These are phyloP conservation scores for Tardiomyces digboiensis DNA, from an alignment of 1,139 yeast species.

Conservation along the genomic window DNA sequence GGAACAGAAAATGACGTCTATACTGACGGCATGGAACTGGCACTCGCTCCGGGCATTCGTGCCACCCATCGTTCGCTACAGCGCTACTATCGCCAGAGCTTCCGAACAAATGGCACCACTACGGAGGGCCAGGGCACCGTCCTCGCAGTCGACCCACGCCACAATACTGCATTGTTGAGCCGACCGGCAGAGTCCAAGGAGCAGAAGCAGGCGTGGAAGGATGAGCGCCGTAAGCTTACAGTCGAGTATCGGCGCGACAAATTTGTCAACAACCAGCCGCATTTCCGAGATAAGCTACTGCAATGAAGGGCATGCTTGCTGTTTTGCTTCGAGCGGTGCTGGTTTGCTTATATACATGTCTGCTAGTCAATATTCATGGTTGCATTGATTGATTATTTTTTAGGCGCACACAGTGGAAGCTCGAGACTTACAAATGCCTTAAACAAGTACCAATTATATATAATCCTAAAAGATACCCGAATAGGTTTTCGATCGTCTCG, in stretches of 20 bases:
- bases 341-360: too few species aligned
- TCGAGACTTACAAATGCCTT: too few species aligned
- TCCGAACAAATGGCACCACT: constrained; percentile 62
- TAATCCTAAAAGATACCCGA: too few species aligned
- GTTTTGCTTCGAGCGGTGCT: too few species aligned
- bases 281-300: constrained; percentile 83
- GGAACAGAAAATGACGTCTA: constrained; percentile 34
- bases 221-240: constrained; percentile 57
- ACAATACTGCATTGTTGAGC: constrained; percentile 34
- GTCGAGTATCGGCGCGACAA: constrained; percentile 68
- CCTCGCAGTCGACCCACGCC: constrained; percentile 85
- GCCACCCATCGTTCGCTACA: constrained; percentile 87
- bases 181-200: constrained; percentile 32
- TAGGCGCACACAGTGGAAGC: too few species aligned
- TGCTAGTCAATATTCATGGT: too few species aligned
- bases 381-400: too few species aligned
- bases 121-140: constrained; percentile 93
- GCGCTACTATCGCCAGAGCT: constrained; percentile 76
- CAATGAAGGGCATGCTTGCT: constrained; percentile 38
- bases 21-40: constrained; percentile 64
- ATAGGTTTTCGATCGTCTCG: too few species aligned
- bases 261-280: constrained; percentile 81
- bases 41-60: constrained; percentile 78
- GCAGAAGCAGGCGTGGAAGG: constrained; percentile 72
- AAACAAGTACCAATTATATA: too few species aligned